Evolutionary conservation across 441 rosid species (phyloP).

Genomic region (Arabidopsis lyrata): DNA sequence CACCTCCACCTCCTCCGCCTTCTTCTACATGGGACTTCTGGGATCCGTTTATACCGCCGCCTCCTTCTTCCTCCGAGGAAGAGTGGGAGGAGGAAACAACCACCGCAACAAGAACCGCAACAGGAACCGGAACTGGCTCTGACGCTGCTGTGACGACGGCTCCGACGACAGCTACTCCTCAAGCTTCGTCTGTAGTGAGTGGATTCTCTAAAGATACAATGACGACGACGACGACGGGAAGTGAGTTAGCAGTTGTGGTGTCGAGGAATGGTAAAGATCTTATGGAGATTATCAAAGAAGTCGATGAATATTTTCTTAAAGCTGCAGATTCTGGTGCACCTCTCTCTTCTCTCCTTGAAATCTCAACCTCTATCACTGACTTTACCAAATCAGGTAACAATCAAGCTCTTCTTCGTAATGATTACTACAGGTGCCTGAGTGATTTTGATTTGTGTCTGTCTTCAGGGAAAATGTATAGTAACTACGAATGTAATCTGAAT

Average conservation of each 20-base stretch:
- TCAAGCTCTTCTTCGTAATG: background rate
- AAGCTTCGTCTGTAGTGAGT: slow-evolving; percentile 62
- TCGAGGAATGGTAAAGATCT: slow-evolving; percentile 85
- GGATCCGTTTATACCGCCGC: slow-evolving; percentile 82
- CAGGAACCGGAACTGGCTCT: slow-evolving; percentile 44
- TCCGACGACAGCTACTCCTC: slow-evolving; percentile 57
- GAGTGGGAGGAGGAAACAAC: slow-evolving; percentile 81
- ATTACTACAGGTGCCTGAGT: background rate
- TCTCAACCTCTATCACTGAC: slow-evolving; percentile 49
- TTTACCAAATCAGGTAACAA: slow-evolving; percentile 61
- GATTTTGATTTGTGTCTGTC: slow-evolving; percentile 1
- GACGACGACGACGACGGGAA: slow-evolving; percentile 51
- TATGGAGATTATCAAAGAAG: slow-evolving; percentile 84
- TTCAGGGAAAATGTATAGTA: slow-evolving; percentile 72
- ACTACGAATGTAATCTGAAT: slow-evolving; percentile 66
- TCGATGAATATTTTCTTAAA: slow-evolving; percentile 83
- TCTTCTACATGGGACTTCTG: slow-evolving; percentile 93
- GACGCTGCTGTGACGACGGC: slow-evolving; percentile 56
- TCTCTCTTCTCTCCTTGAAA: slow-evolving; percentile 73
- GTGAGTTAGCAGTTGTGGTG: slow-evolving; percentile 85
- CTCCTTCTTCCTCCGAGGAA: slow-evolving; percentile 61
- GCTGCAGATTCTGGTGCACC: slow-evolving; percentile 81
- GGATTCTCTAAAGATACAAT: slow-evolving; percentile 67
- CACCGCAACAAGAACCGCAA: slow-evolving; percentile 53
- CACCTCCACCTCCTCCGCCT: slow-evolving; percentile 64